Base-by-base conservation (phyloP, 2,329 filamentous ascomycete genomes). In the Monosporascus sp. region DNA sequence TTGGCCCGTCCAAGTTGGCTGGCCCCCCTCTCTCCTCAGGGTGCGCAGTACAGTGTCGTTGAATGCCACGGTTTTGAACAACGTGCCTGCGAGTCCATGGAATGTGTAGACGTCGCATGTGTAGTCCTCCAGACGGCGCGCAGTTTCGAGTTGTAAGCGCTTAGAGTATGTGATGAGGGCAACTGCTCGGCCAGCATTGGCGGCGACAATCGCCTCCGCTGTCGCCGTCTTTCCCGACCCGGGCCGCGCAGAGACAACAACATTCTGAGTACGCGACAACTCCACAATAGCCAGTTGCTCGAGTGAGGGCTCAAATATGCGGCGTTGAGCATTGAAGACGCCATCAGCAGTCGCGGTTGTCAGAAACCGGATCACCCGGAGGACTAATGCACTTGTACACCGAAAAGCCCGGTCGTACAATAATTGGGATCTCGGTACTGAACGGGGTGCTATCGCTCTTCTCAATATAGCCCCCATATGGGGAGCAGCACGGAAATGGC, bases 141-240 rank as follows among this genome's bases (percentile, higher is more conserved):
- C 52, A 1, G 64, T 68, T 47, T 66, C 65, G 11, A 54, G 42
- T 27, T 60, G 60, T 18, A 67, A 56, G n/a, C 60, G 56, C 38
- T 62, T 65, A 1, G 60, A 66, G 51, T 64, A 67, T 7, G 63
- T 63, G 27, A 68, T n/a, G 7, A 66, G 51, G 7, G 51, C 57
- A 17, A 63, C 55, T 22, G 52, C 49, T 18, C 57, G 49, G 36
- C 57, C 50, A 2, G 57, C 57, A 22, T 67, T 48, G 0, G 62
- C 62, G 8, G 54, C 57, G 4, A 63, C 58, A 50, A 68, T 66
- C 1, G 61, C 62, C 52, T 68, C 61, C 17, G 66, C 63, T 2
- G 63, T 68, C 0, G 66, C 60, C 7, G 66, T 66, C 49, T 69
- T 69, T 1, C 67, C 67, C 1, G 67, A 65, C 0, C 67, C 67